phyloP scores from a whole-genome alignment of 164 flowering plant genomes.

The Macadamia integrifolia region DNA sequence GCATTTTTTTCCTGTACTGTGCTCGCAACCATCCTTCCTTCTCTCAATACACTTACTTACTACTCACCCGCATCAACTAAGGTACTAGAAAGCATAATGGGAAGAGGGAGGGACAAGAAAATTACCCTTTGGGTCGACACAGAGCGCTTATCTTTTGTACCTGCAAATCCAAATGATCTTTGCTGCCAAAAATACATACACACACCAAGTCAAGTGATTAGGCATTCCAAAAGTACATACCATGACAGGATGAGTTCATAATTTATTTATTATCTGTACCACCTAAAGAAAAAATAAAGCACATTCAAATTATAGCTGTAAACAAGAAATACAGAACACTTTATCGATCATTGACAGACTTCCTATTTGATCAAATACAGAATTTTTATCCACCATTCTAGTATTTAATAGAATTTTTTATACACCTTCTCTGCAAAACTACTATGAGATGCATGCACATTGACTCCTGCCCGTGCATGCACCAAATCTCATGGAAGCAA shows the following conservation, averaged over 20 bases:
- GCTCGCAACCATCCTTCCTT: too few relatives aligned
- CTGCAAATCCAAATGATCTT: conserved; percentile 90
- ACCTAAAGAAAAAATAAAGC: too few relatives aligned
- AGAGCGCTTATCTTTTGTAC: conserved; percentile 95
- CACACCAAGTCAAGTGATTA: neutral
- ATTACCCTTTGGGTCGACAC: conserved; percentile 85
- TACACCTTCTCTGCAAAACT: too few relatives aligned
- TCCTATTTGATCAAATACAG: neutral
- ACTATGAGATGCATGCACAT: too few relatives aligned
- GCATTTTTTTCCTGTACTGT: too few relatives aligned
- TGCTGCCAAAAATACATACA: conserved; percentile 43
- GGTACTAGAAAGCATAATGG: neutral
- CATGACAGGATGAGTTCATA: neutral
- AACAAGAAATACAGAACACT: neutral
- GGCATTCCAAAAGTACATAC: conserved; percentile 2
- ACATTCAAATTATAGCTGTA: neutral
- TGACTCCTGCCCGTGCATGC: too few relatives aligned
- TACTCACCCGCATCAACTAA: neutral
- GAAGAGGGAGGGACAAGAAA: conserved; percentile 1
- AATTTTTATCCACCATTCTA: neutral
- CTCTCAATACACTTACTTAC: too few relatives aligned
- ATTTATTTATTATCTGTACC: too few relatives aligned
- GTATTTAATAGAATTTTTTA: neutral
- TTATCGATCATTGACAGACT: neutral
- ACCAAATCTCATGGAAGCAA: too few relatives aligned